phyloP scores from a whole-genome alignment of 2,329 filamentous ascomycete genomes.

The Pseudogymnoascus sp. region DNA sequence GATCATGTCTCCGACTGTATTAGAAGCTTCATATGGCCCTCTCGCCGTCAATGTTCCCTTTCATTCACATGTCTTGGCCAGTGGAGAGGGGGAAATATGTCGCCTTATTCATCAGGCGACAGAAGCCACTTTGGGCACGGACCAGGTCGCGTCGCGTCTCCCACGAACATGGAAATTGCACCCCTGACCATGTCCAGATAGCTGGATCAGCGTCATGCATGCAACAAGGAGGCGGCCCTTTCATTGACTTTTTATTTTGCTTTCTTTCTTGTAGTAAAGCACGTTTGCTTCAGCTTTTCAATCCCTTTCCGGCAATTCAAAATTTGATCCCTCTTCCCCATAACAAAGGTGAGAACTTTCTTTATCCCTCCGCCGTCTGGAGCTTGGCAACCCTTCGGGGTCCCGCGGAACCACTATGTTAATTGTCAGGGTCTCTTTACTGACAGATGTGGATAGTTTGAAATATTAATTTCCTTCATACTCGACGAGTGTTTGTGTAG shows the following conservation, averaged over 20 bases:
- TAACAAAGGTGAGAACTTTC: not conserved
- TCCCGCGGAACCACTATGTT: not conserved
- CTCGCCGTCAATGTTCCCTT: not conserved
- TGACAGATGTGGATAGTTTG: conserved; percentile 1
- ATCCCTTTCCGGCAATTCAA: not conserved
- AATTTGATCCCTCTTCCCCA: not conserved
- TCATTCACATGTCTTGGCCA: not conserved
- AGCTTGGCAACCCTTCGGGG: not conserved
- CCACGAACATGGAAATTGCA: not conserved
- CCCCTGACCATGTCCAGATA: not conserved
- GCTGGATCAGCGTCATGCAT: not conserved
- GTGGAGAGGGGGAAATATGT: not conserved
- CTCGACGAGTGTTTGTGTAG: not conserved
- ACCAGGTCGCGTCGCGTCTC: conserved; percentile 7
- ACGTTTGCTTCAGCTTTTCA: not conserved
- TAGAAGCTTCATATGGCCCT: not conserved
- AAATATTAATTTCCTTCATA: not conserved
- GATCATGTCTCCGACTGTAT: not conserved
- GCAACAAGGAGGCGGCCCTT: not conserved
- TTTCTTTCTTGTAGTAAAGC: not conserved
- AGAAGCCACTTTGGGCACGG: not conserved
- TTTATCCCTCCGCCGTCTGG: not conserved
- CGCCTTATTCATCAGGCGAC: not conserved
- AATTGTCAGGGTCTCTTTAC: not conserved
- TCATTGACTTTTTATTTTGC: not conserved